Evolutionary conservation across 1,139 yeast genomes (phyloP), one percentile per base, ranked within the genome.

Genomic region (Lodderomyces margitis): DNA sequence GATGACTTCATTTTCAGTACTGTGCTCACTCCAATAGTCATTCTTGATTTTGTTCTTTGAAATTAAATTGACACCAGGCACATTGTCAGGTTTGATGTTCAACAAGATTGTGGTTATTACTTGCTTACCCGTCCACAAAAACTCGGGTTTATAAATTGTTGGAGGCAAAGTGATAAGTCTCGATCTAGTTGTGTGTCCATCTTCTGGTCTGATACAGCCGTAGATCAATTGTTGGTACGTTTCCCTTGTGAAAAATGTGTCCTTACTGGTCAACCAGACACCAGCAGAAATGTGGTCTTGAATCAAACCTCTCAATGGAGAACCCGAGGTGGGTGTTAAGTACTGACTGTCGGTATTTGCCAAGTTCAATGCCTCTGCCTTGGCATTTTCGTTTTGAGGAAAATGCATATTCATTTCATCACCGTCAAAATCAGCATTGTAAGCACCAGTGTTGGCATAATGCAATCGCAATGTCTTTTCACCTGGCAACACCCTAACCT

Each of bases 381-480:
- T 83, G 11, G 98, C 98, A 56, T 88, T 88, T 70, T 92, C 98
- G 64, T 87, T 91, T 70, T 94, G 99, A 23, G 99, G 99, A 75
- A 94, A 92, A 70, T 94, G 99, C 97, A 94, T 86, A 63, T 94
- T 94, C 99, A 94, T 94, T 73, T 94, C 99, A 68, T 94, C 99
- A 73, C 99, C 99, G 70, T 94, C 99, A 58, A 94, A 94, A 78
- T 94, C 99, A 34, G 98, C 98, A 65, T 92, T 94, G 68, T 89
- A 89, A 41, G 98, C 97, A 70, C 98, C 98, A 37, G 98, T 94
- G 64, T 94, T 94, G 54, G 99, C 98, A 65, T 94, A 94, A 66
- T 94, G 99, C 64, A 94, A 75, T 62, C 99, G 81, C 55, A 94
- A 74, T 3, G 98, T 94, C 73, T 94, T 94, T 61, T 94, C 98